Evolutionary conservation across 208 protist species (phyloP).

Genomic region (Tritrichomonas foetus): DNA sequence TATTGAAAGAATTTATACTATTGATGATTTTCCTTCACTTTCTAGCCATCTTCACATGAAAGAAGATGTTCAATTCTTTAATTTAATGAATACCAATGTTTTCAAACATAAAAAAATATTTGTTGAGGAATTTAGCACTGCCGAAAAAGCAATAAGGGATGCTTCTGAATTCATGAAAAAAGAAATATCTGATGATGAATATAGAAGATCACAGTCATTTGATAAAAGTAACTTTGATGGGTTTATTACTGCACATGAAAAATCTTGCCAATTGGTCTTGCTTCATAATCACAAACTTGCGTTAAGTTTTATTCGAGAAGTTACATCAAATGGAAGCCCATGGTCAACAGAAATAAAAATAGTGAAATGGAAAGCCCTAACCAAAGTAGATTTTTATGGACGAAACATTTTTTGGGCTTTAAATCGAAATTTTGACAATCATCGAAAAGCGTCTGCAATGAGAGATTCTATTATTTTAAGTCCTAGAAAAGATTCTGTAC

Average conservation of each 20-base stretch:
- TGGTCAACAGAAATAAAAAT: not conserved
- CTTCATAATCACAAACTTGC: not conserved
- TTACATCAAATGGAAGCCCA: not conserved
- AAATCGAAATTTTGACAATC: not conserved
- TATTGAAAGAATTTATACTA: too few species aligned
- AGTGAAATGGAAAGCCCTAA: not conserved
- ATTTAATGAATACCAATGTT: too few species aligned
- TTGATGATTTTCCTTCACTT: too few species aligned
- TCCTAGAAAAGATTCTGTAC: not conserved
- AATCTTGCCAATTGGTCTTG: not conserved
- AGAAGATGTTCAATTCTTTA: too few species aligned
- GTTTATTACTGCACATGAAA: not conserved
- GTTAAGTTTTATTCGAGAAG: not conserved
- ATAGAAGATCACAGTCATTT: too few species aligned
- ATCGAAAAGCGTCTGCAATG: not conserved
- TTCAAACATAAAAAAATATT: too few species aligned
- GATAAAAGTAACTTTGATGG: not conserved
- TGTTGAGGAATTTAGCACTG: too few species aligned
- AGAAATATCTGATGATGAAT: too few species aligned
- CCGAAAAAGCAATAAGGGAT: too few species aligned
- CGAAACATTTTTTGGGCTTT: not conserved
- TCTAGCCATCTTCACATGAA: too few species aligned
- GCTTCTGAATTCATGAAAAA: too few species aligned
- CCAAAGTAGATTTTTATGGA: not conserved
- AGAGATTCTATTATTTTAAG: not conserved